phyloP scores from a whole-genome alignment of 257 asterid genomes.

The Salvia rosmarinus region DNA sequence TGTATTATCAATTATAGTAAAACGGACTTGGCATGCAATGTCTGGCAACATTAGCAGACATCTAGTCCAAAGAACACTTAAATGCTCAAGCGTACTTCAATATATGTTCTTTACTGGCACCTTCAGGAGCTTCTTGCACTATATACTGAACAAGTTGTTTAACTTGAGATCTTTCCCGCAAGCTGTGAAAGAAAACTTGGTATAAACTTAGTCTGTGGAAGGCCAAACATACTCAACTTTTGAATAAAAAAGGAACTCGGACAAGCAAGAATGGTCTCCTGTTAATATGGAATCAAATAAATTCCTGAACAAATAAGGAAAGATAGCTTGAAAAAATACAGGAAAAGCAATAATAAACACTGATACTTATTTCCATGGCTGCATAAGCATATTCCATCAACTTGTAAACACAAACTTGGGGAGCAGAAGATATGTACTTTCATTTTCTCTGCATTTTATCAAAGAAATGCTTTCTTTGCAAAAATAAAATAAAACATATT shows the following conservation, averaged over 20 bases:
- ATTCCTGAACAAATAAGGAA: background rate
- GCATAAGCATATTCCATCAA: conserved; percentile 24
- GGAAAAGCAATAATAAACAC: conserved; percentile 3
- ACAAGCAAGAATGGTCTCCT: background rate
- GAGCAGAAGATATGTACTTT: background rate
- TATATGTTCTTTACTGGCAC: conserved; percentile 72
- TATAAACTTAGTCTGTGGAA: conserved; percentile 21
- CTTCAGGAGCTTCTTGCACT: conserved; percentile 84
- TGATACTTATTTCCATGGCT: background rate
- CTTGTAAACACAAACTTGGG: background rate
- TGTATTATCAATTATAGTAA: background rate
- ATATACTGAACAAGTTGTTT: conserved; percentile 69
- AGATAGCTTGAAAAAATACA: background rate
- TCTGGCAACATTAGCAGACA: conserved; percentile 25
- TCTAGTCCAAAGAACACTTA: conserved; percentile 25
- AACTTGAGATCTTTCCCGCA: conserved; percentile 75
- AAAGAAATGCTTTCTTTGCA: background rate
- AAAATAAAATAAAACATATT: background rate
- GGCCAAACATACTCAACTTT: conserved; percentile 2
- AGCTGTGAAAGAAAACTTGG: conserved; percentile 46
- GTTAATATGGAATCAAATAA: conserved; percentile 16
- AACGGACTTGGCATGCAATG: conserved; percentile 26
- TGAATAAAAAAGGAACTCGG: background rate
- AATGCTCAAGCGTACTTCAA: conserved; percentile 65
- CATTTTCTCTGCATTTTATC: background rate